Conservation (phyloP, 2,329 filamentous ascomycete genomes). For the Colletotrichum lupini region DNA sequence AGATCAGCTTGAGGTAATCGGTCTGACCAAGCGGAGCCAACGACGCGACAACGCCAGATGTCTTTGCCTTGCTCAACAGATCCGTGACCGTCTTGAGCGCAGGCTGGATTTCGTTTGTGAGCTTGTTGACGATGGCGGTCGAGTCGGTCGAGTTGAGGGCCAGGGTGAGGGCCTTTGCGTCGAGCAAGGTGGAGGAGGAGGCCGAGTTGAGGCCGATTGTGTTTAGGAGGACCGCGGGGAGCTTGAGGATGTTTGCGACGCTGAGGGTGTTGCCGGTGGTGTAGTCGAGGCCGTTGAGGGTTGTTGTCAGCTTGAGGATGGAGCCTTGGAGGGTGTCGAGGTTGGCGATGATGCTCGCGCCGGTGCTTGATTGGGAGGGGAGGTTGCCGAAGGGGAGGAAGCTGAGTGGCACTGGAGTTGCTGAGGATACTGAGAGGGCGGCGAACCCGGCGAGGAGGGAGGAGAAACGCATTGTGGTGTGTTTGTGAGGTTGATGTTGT, state of each 20-base stretch:
- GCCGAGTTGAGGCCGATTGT: neutral
- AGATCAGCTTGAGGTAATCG: neutral
- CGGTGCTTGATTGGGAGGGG: neutral
- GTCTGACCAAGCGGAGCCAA: neutral
- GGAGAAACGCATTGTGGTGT: neutral
- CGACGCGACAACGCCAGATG: fast-evolving
- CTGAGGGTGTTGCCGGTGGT: neutral
- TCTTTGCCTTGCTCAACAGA: neutral
- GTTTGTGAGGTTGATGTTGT: neutral
- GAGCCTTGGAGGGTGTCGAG: neutral
- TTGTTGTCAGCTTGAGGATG: neutral
- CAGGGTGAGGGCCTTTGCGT: neutral
- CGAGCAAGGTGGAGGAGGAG: neutral
- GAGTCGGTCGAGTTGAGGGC: neutral
- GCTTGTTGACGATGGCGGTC: neutral
- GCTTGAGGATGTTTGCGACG: neutral
- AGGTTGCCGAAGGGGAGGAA: neutral
- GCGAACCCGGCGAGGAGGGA: neutral
- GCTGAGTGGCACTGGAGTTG: neutral
- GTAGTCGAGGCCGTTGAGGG: neutral
- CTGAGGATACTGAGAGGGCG: neutral
- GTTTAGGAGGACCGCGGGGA: neutral
- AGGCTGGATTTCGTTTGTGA: neutral
- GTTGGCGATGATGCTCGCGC: neutral
- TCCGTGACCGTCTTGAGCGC: neutral